Conservation (phyloP, 768 basidiomycete genomes). For the Daedaleopsis nitida region DNA sequence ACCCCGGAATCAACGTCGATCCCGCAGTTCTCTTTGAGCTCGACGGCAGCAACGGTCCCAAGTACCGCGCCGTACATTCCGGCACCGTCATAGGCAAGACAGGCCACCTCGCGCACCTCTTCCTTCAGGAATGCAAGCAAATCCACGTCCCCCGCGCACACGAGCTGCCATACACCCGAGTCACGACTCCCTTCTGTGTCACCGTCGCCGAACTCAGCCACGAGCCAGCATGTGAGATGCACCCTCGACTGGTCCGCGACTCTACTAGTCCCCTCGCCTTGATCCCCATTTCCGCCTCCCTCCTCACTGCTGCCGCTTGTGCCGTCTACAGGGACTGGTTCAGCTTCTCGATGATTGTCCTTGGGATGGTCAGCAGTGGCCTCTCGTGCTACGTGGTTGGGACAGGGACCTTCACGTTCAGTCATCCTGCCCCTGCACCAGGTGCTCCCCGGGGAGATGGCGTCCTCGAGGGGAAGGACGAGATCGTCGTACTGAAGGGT, state of each 20-base stretch:
- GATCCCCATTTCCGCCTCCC: conserved; percentile 11
- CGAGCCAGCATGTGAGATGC: background rate
- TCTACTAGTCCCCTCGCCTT: conserved; percentile 9
- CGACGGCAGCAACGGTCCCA: conserved; percentile 10
- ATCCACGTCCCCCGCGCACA: background rate
- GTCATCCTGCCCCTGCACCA: conserved; percentile 6
- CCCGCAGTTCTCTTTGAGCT: conserved; percentile 18
- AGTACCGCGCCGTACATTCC: conserved; percentile 15
- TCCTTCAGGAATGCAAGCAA: conserved; percentile 13
- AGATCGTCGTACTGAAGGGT: conserved; percentile 15
- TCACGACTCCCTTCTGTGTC: conserved; percentile 3
- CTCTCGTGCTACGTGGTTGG: conserved; percentile 12
- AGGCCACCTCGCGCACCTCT: conserved; percentile 13
- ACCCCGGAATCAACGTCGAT: conserved; percentile 17
- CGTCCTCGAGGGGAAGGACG: conserved; percentile 2
- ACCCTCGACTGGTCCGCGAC: conserved; percentile 12
- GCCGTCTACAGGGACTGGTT: conserved; percentile 12
- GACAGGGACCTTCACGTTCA: conserved; percentile 12
- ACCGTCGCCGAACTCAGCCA: conserved; percentile 8
- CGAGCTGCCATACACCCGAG: background rate
- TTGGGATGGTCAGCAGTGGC: conserved; percentile 13
- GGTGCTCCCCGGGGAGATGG: conserved; percentile 13
- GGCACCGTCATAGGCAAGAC: conserved; percentile 16
- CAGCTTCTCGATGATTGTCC: conserved; percentile 18
- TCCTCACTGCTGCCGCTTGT: conserved; percentile 10